Percentiles rank a stretch among this genome's conserved stretches.
These are phyloP conservation scores for Gloeophyllum trabeum DNA, from an alignment of 768 basidiomycete species.

Conservation along the genomic window DNA sequence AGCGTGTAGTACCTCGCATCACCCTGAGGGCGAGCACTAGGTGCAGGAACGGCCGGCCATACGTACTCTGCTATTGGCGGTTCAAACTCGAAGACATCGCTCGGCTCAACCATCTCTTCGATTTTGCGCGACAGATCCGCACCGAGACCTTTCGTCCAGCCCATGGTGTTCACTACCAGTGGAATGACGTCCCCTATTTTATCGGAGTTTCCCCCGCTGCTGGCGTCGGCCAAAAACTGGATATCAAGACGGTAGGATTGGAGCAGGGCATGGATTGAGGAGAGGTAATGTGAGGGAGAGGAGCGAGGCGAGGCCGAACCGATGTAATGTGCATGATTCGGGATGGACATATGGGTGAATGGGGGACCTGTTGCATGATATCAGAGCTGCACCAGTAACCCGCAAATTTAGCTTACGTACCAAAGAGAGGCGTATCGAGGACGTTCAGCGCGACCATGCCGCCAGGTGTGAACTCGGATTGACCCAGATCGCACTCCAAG, in stretches of 20 bases:
- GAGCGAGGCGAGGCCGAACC: slow-evolving; percentile 71
- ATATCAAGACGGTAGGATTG: slow-evolving; percentile 62
- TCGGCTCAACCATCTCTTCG: slow-evolving; percentile 51
- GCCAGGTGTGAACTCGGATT: slow-evolving; percentile 85
- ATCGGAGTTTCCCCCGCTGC: slow-evolving; percentile 14
- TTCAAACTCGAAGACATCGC: slow-evolving; percentile 43
- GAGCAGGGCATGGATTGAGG: slow-evolving; percentile 53
- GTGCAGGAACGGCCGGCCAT: neutral
- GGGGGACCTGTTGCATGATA: slow-evolving; percentile 52
- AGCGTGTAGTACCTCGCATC: slow-evolving; percentile 11
- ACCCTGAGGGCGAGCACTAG: neutral
- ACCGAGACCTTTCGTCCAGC: slow-evolving; percentile 92
- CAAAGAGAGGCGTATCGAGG: slow-evolving; percentile 57
- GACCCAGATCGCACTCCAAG: slow-evolving; percentile 88
- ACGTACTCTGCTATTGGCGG: slow-evolving; percentile 5
- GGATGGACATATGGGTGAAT: slow-evolving; percentile 71
- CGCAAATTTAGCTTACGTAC: slow-evolving; percentile 26
- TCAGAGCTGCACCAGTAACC: neutral
- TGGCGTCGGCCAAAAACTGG: slow-evolving; percentile 24
- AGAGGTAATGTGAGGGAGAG: slow-evolving; percentile 66
- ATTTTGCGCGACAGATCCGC: slow-evolving; percentile 66
- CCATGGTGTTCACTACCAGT: slow-evolving; percentile 91
- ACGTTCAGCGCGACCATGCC: slow-evolving; percentile 79
- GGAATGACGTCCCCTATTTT: slow-evolving; percentile 56
- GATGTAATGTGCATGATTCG: slow-evolving; percentile 69